Evolutionary conservation across 1,284 basidiomycete species (phyloP).

Genomic region (Ceratorhiza oryzae-sativae): DNA sequence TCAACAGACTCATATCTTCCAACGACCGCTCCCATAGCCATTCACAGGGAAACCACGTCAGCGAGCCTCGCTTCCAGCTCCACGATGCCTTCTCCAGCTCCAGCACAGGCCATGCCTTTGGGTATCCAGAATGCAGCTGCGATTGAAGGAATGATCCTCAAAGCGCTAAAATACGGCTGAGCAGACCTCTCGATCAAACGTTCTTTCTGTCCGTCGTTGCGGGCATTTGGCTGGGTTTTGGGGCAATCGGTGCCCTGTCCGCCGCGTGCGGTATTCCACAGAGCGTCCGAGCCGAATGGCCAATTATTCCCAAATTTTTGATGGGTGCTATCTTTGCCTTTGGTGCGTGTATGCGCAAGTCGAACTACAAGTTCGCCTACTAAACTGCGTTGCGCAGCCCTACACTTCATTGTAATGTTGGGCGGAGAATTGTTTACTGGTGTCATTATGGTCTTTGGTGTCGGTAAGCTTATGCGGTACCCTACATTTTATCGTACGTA

Average conservation of each 20-base stretch:
- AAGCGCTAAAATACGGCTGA: slow-evolving; percentile 18
- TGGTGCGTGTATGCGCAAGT: slow-evolving; percentile 37
- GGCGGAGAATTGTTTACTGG: slow-evolving; percentile 45
- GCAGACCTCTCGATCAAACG: slow-evolving; percentile 14
- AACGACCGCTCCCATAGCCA: background rate
- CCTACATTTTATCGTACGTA: background rate
- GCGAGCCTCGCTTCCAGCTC: background rate
- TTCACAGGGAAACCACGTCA: background rate
- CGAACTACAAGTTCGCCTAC: background rate
- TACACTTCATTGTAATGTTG: slow-evolving; percentile 38
- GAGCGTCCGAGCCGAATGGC: slow-evolving; percentile 43
- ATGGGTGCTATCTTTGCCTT: slow-evolving; percentile 43
- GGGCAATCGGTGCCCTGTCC: slow-evolving; percentile 40
- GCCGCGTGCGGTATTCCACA: slow-evolving; percentile 43
- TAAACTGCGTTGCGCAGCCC: background rate
- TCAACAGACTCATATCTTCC: slow-evolving; percentile 15
- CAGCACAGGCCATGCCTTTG: background rate
- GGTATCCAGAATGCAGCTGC: slow-evolving; percentile 7
- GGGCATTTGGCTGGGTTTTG: slow-evolving; percentile 42
- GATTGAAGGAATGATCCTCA: slow-evolving; percentile 15
- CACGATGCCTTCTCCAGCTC: background rate
- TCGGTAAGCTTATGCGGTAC: slow-evolving; percentile 39
- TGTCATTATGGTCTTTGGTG: slow-evolving; percentile 44
- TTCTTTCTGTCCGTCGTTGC: slow-evolving; percentile 39
- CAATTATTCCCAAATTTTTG: slow-evolving; percentile 43